Base-by-base conservation (phyloP, 1,284 basidiomycete species). In the Flammula alnicola region DNA sequence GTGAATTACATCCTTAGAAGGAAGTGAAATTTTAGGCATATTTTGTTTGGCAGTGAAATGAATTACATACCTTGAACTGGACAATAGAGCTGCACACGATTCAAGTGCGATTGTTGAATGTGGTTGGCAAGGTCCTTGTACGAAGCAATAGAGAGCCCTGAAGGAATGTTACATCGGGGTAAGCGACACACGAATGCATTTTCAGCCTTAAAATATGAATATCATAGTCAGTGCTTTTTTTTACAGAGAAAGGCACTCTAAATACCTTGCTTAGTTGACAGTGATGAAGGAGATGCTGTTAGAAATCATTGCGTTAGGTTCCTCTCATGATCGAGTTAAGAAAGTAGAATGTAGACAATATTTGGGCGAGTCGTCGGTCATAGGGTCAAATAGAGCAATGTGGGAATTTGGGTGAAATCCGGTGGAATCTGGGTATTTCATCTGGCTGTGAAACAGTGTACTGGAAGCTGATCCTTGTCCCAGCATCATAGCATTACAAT, bases 51-150 rank as follows among this genome's bases (percentile, higher is more conserved):
- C 31, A 31, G 19, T 32, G 32, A 14, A 14, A 23, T 14, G 16
- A 44, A 31, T 35, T 12, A 45, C 52, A 39, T 26, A 63, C 63
- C 55, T 44, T 33, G 44, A 22, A 64, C 38, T 4, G 63, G 61
- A 50, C 63, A 64, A 14, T 33, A 12, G 11, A 64, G 46, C 8
- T 40, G 29, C 3, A 47, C 19, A 5, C 63, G 55, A 12, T 41
- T 54, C 12, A 64, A 46, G 46, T 64, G 63, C 12, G 59, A 50
- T 11, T 46, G 37, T n/a, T 57, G 55, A 29, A 64, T 25, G 27
- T 64, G 63, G 3, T 42, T 49, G 12, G 44, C 39, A 25, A 62
- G 29, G 12, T 58, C 58, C 9, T 33, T 35, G 9, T 50, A 44
- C 4, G 57, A 55, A 0, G 44, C n/a, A 16, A 49, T 42, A 0